These are phyloP conservation scores for Eucalyptus polyanthemos DNA, from an alignment of 345 rosid genomes.

Conservation along the genomic window DNA sequence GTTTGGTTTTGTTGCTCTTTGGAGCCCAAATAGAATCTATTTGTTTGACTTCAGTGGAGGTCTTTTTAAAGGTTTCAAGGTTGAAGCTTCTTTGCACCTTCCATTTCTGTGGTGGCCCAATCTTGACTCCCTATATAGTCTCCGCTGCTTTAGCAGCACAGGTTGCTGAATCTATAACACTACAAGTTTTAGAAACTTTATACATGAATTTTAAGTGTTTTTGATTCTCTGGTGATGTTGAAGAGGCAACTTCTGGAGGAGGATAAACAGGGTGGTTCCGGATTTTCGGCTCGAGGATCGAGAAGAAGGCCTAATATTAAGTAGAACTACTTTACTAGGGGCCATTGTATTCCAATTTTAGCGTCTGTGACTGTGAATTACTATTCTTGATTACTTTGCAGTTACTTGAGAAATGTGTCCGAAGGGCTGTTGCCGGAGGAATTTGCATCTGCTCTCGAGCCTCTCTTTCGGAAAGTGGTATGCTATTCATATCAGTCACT, in stretches of 20 bases:
- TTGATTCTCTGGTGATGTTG: background rate
- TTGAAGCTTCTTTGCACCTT: background rate
- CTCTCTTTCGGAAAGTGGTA: slow-evolving; percentile 16
- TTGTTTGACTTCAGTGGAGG: background rate
- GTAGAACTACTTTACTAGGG: background rate
- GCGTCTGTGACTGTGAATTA: background rate
- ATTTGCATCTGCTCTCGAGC: slow-evolving; percentile 7
- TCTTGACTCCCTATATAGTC: background rate
- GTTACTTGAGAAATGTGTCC: slow-evolving; percentile 6
- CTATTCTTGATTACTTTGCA: background rate
- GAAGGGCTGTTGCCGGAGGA: slow-evolving; percentile 2
- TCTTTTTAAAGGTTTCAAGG: background rate
- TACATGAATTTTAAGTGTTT: background rate
- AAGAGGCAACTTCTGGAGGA: background rate
- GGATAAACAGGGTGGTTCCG: background rate
- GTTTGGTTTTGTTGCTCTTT: background rate
- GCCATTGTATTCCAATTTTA: background rate
- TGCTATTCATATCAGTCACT: background rate
- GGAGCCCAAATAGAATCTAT: background rate
- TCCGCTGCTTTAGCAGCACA: background rate
- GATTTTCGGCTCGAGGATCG: background rate
- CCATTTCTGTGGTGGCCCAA: background rate
- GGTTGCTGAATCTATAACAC: background rate
- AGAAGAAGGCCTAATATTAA: background rate
- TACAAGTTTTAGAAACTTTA: background rate